A percentile compares a stretch with the other conserved stretches of the same genome.
Conservation (phyloP, 345 rosid genomes). For the Hevea brasiliensis region DNA sequence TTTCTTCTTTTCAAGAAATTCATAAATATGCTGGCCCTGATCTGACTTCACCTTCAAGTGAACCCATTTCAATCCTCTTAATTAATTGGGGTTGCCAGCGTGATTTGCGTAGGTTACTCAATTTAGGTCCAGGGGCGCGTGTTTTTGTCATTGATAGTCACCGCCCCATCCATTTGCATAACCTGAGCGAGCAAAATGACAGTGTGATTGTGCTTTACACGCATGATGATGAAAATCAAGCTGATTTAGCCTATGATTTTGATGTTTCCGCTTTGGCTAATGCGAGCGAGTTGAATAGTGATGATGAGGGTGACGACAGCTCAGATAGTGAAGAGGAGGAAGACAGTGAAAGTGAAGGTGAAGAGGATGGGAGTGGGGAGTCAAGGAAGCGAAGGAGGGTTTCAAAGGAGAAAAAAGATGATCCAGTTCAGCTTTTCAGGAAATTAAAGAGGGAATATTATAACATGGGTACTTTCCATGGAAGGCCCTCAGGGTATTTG, state of each 20-base stretch:
- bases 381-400: slow-evolving; percentile 70
- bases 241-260: slow-evolving; percentile 81
- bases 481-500: slow-evolving; percentile 88
- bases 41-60: slow-evolving; percentile 45
- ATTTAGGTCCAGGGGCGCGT: slow-evolving; percentile 53
- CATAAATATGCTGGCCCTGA: slow-evolving; percentile 65
- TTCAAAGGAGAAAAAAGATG: slow-evolving; percentile 41
- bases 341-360: slow-evolving; percentile 37
- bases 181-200: slow-evolving; percentile 66
- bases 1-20: slow-evolving; percentile 80
- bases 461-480: slow-evolving; percentile 83
- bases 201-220: slow-evolving; percentile 82
- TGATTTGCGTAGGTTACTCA: slow-evolving; percentile 58
- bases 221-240: slow-evolving; percentile 75
- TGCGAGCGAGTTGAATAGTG: slow-evolving; percentile 46
- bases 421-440: slow-evolving; percentile 51
- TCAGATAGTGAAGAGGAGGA: slow-evolving; percentile 43
- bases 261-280: slow-evolving; percentile 74
- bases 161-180: slow-evolving; percentile 89
- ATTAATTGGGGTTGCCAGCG: slow-evolving; percentile 95
- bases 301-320: slow-evolving; percentile 40
- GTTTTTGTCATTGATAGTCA: slow-evolving; percentile 94
- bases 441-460: slow-evolving; percentile 74
- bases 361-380: slow-evolving; percentile 28
- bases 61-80: slow-evolving; percentile 59